Evolutionary conservation across 2,329 filamentous ascomycete genomes (phyloP).

Genomic region (Paracorniculantispora psalliotae): DNA sequence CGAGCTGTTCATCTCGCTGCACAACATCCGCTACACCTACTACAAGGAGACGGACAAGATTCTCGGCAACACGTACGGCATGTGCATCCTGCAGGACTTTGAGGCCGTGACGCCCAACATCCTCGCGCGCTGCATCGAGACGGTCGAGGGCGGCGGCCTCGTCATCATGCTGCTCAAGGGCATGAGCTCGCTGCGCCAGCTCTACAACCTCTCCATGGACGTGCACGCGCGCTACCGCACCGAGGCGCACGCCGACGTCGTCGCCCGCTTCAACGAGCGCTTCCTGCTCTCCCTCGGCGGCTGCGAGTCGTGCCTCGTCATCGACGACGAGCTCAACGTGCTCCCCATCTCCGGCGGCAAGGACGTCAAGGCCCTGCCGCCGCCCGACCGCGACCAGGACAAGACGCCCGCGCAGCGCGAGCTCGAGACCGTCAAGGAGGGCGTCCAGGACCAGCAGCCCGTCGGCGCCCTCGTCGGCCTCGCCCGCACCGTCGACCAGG

Average conservation of each 20-base stretch:
- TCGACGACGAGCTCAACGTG: slow-evolving; percentile 97
- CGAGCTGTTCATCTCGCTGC: slow-evolving; percentile 91
- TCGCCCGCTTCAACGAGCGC: slow-evolving; percentile 93
- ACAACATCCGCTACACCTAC: slow-evolving; percentile 98
- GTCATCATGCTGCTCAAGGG: slow-evolving; percentile 89
- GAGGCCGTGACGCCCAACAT: slow-evolving; percentile 97
- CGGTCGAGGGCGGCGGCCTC: slow-evolving; percentile 90
- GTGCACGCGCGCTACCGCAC: slow-evolving; percentile 94
- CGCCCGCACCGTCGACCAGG: slow-evolving; percentile 89
- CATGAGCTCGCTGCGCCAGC: slow-evolving; percentile 94
- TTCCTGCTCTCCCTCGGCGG: slow-evolving; percentile 94
- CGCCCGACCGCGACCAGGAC: slow-evolving; percentile 67
- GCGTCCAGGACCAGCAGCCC: slow-evolving; percentile 76
- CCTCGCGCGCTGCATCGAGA: slow-evolving; percentile 90
- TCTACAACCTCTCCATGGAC: slow-evolving; percentile 97
- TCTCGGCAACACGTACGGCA: slow-evolving; percentile 93
- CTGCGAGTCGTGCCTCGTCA: slow-evolving; percentile 89
- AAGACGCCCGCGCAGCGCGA: slow-evolving; percentile 68
- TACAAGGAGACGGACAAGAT: slow-evolving; percentile 99
- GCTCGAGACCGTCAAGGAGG: slow-evolving; percentile 81
- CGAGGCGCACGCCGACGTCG: slow-evolving; percentile 91
- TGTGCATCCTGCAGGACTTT: slow-evolving; percentile 98
- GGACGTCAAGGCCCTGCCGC: slow-evolving; percentile 75
- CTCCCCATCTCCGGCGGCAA: slow-evolving; percentile 95
- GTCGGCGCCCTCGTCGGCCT: slow-evolving; percentile 79